These are phyloP conservation scores for Pelargonium fulgidum DNA, from an alignment of 441 rosid genomes.

Conservation along the genomic window DNA sequence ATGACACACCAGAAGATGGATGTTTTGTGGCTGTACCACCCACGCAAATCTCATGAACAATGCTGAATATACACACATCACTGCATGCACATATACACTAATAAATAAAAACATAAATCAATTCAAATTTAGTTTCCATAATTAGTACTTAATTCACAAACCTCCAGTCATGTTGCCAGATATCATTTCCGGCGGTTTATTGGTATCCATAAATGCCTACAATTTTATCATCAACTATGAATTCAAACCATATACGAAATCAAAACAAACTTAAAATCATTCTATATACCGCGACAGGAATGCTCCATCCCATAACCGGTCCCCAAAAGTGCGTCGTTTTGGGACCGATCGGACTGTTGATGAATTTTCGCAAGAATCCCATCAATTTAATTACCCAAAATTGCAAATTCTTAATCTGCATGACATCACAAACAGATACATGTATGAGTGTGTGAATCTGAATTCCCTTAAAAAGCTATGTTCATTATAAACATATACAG, in stretches of 20 bases:
- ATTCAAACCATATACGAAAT: background rate
- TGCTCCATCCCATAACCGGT: slow-evolving; percentile 22
- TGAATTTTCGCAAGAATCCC: background rate
- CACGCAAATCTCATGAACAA: slow-evolving; percentile 37
- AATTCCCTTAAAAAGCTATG: too few relatives aligned
- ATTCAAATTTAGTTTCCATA: background rate
- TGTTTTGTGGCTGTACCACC: slow-evolving; percentile 33
- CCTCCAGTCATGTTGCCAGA: slow-evolving; percentile 31
- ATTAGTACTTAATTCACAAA: background rate
- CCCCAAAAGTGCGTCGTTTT: slow-evolving; percentile 29
- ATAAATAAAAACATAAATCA: too few relatives aligned
- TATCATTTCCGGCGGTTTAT: slow-evolving; percentile 25
- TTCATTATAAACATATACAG: too few relatives aligned
- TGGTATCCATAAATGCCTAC: slow-evolving; percentile 23
- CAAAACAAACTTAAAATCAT: background rate
- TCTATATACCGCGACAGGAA: slow-evolving; percentile 25
- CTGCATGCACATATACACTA: slow-evolving; percentile 14
- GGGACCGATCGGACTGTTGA: slow-evolving; percentile 22
- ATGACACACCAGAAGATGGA: slow-evolving; percentile 26
- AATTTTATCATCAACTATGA: background rate
- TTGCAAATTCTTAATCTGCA: background rate
- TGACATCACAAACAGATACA: background rate
- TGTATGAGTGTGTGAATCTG: too few relatives aligned
- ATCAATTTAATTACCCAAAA: background rate
- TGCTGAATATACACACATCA: slow-evolving; percentile 30